These are phyloP conservation scores for Phytophthora chlamydospora DNA, from an alignment of 352 stramenopile genomes.

Conservation along the genomic window DNA sequence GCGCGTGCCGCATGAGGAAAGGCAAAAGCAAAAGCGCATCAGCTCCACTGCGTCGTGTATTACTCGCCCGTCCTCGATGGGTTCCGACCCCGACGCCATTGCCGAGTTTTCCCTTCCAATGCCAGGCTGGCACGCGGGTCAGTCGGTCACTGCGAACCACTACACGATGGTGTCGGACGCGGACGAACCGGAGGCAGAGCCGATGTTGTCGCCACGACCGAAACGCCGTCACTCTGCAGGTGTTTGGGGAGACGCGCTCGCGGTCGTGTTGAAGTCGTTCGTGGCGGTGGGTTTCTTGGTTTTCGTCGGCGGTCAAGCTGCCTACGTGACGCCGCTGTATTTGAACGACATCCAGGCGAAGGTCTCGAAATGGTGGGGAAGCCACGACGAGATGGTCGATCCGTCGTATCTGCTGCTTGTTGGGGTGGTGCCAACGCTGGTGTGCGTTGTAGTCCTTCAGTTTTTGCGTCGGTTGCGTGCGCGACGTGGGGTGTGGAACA, in stretches of 20 bases:
- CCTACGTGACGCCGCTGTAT: conserved; percentile 34
- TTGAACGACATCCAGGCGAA: conserved; percentile 17
- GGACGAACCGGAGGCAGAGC: conserved; percentile 13
- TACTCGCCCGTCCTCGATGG: no score
- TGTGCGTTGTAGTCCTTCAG: conserved; percentile 38
- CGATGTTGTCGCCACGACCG: background rate
- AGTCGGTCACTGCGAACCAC: background rate
- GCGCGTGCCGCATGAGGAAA: no score
- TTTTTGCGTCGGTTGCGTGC: conserved; percentile 29
- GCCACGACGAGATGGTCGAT: conserved; percentile 54
- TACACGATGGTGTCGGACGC: conserved; percentile 6
- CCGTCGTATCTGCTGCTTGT: conserved; percentile 60
- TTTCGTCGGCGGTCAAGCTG: conserved; percentile 27
- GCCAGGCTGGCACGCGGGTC: conserved; percentile 1
- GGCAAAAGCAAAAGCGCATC: no score
- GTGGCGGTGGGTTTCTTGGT: conserved; percentile 16
- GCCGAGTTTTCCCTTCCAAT: conserved; percentile 12
- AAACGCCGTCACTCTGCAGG: background rate
- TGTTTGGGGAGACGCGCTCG: conserved; percentile 5
- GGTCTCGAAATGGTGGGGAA: conserved; percentile 26
- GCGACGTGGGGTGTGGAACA: conserved; percentile 8
- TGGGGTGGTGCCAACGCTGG: conserved; percentile 41
- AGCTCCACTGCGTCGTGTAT: no score
- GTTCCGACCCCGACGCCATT: conserved; percentile 4
- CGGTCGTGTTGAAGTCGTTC: conserved; percentile 6